Base-by-base conservation (phyloP, 352 stramenopile genomes). In the Pythium vanterpoolii region DNA sequence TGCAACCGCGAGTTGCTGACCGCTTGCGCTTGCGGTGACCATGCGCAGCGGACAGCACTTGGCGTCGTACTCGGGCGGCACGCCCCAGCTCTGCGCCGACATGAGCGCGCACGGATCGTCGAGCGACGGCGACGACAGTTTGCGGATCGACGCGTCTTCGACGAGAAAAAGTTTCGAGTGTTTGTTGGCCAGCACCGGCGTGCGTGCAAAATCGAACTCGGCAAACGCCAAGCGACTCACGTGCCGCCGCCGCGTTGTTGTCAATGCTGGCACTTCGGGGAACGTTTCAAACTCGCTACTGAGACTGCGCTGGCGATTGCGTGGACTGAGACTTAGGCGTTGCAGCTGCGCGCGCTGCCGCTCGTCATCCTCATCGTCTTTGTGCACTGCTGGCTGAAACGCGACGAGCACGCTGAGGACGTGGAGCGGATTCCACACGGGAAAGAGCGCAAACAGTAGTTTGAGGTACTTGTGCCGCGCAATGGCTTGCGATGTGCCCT, bases 381-480 rank as follows among this genome's bases (percentile, higher is more conserved):
- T 49, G 1, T 58, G 5, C 28, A 18, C 26, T 43, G 76, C 55
- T 11, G 72, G 70, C 11, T 50, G 66, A 42, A 77, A 81, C 2
- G 81, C 77, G 0, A 63, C 70, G 8, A 93, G 45, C 4, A 70
- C 58, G n/a, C 73, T 64, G 9, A 93, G 43, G 24, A 89, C 63
- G 36, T 83, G 65, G 26, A 72, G 56, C 2, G 83, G 82, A 60
- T 89, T 82, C 82, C 78, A 89, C 23, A 77, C 66, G 3, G 79
- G 80, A 30, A 93, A 91, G 1, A 93, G 49, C 3, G 81, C 74
- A 45, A 93, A 80, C 40, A 92, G 51, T 21, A 93, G 49, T 49
- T 95, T 95, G 21, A 93, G 62, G 68, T 92, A 94, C 45, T 86
- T 87, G 51, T 95, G 83, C 21, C 65, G 66, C 2, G 83, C 83